Percentiles rank a stretch among this genome's conserved stretches.
Conservation (phyloP, 345 rosid species). For the Sonneratia alba region DNA sequence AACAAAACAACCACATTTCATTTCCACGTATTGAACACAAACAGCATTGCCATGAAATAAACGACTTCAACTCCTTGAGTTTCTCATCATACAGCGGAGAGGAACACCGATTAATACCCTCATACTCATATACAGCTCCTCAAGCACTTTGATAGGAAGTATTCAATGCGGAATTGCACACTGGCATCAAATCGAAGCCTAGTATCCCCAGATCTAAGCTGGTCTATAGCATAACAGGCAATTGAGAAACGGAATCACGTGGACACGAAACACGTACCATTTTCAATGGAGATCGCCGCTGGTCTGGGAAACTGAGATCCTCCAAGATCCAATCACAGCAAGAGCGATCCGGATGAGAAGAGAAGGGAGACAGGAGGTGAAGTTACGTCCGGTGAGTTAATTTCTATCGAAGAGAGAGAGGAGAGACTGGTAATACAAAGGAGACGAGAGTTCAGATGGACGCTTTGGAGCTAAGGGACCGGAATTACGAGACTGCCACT, state of each 20-base stretch:
- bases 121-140: background rate
- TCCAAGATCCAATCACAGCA: background rate
- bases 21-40: background rate
- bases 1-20: slow-evolving; percentile 1
- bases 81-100: background rate
- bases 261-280: background rate
- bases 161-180: background rate
- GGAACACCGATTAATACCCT: background rate
- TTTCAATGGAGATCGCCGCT: slow-evolving; percentile 1
- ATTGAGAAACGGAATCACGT: slow-evolving; percentile 3
- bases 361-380: background rate
- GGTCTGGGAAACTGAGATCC: background rate
- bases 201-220: slow-evolving; percentile 8
- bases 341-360: background rate
- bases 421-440: background rate
- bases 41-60: background rate
- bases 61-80: background rate
- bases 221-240: background rate
- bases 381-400: background rate
- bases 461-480: background rate
- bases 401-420: background rate
- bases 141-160: background rate
- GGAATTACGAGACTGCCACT: slow-evolving; percentile 1
- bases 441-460: slow-evolving; percentile 4
- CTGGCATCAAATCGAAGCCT: background rate